Conservation (phyloP, 1,284 basidiomycete genomes). For the Moesziomyces globuligerus region DNA sequence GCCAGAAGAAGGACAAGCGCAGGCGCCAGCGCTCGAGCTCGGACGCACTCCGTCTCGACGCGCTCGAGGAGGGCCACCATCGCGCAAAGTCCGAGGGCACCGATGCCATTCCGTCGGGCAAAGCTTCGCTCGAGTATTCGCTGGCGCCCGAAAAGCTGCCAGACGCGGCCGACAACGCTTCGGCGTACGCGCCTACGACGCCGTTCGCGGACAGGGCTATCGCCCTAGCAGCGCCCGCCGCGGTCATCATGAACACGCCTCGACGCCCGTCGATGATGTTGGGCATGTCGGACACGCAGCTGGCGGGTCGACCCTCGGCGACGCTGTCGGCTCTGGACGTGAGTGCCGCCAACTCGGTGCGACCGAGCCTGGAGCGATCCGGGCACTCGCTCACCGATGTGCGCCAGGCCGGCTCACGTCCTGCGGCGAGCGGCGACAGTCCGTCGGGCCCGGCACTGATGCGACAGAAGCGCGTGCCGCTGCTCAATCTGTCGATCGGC, state of each 20-base stretch:
- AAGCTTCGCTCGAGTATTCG: slow-evolving; percentile 17
- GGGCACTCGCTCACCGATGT: slow-evolving; percentile 16
- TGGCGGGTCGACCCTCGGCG: slow-evolving; percentile 3
- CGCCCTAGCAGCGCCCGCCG: slow-evolving; percentile 17
- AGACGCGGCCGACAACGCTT: slow-evolving; percentile 5
- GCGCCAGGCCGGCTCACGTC: slow-evolving; percentile 5
- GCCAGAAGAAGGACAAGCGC: slow-evolving; percentile 42
- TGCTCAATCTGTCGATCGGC: slow-evolving; percentile 41
- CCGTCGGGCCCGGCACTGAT: slow-evolving; percentile 10
- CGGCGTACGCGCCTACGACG: too few relatives aligned
- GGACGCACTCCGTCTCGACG: slow-evolving; percentile 1
- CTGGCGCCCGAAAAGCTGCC: slow-evolving; percentile 5
- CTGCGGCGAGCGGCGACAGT: background rate
- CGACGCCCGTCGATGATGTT: slow-evolving; percentile 7
- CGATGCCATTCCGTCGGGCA: slow-evolving; percentile 9
- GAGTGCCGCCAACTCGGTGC: slow-evolving; percentile 1
- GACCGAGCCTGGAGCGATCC: slow-evolving; percentile 20
- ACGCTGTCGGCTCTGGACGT: slow-evolving; percentile 12
- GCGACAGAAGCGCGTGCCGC: slow-evolving; percentile 30
- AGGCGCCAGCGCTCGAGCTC: slow-evolving; percentile 10
- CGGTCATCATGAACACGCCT: slow-evolving; percentile 33
- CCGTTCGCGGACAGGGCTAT: slow-evolving; percentile 19
- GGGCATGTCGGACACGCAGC: slow-evolving; percentile 3
- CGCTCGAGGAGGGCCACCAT: slow-evolving; percentile 18
- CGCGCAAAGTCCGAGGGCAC: slow-evolving; percentile 15